phyloP scores from a whole-genome alignment of 345 rosid species.

The Eucalyptus shirleyi region DNA sequence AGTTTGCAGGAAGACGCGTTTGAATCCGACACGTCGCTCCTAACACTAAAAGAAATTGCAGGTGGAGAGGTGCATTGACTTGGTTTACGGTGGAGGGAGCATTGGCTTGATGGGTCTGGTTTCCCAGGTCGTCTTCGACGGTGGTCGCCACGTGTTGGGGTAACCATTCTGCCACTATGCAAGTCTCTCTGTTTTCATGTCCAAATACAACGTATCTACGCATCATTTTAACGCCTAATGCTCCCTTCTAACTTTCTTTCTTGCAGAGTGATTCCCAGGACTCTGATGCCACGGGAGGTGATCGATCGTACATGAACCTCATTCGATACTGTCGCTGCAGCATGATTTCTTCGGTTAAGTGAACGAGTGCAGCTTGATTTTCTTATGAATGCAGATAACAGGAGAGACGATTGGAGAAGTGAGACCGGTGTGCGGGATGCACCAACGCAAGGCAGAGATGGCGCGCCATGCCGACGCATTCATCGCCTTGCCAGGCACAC shows the following conservation, averaged over 20 bases:
- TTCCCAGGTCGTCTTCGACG: constrained; percentile 59
- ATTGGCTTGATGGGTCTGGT: constrained; percentile 66
- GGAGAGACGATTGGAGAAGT: constrained; percentile 71
- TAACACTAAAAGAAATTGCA: background rate
- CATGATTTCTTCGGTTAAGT: background rate
- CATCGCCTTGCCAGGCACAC: constrained; percentile 55
- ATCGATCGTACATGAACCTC: background rate
- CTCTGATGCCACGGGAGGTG: constrained; percentile 60
- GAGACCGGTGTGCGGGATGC: constrained; percentile 62
- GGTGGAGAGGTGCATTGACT: constrained; percentile 68
- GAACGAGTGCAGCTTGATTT: background rate
- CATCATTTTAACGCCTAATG: background rate
- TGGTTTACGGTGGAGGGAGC: constrained; percentile 84
- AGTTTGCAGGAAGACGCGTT: background rate
- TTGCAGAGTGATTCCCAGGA: constrained; percentile 44
- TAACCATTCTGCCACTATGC: background rate
- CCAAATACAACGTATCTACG: too few relatives aligned
- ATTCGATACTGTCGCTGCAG: background rate
- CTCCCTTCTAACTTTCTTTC: background rate
- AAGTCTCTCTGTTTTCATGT: background rate
- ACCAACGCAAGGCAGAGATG: constrained; percentile 79
- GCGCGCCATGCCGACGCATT: constrained; percentile 79
- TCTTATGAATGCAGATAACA: constrained; percentile 20
- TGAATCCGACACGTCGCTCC: background rate
- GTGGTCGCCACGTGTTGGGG: constrained; percentile 78